These are phyloP conservation scores for Clarireedia paspali DNA, from an alignment of 2,329 filamentous ascomycete genomes.

Conservation along the genomic window DNA sequence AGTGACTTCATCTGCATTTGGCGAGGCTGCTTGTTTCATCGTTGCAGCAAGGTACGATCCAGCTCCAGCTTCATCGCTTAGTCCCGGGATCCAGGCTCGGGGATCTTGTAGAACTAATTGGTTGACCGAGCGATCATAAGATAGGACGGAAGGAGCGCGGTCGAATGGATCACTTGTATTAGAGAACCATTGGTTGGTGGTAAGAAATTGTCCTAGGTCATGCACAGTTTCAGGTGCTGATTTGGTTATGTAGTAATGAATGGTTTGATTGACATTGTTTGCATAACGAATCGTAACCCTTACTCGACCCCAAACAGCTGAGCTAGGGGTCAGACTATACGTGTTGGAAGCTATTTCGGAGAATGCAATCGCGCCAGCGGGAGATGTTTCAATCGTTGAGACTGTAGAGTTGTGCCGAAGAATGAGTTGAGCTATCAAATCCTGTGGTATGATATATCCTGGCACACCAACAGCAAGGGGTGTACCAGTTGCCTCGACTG, in stretches of 20 bases:
- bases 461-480: slow-evolving; percentile 46
- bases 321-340: slow-evolving; percentile 38
- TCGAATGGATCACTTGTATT: slow-evolving; percentile 45
- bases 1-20: slow-evolving; percentile 39
- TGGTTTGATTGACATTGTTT: slow-evolving; percentile 40
- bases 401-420: slow-evolving; percentile 36
- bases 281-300: slow-evolving; percentile 41
- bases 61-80: slow-evolving; percentile 52
- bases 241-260: slow-evolving; percentile 51
- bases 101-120: slow-evolving; percentile 38
- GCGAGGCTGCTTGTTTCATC: slow-evolving; percentile 47
- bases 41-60: slow-evolving; percentile 47
- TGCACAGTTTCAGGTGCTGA: slow-evolving; percentile 35
- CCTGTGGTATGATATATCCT: slow-evolving; percentile 45
- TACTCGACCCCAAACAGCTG: slow-evolving; percentile 41
- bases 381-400: slow-evolving; percentile 33
- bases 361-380: slow-evolving; percentile 32
- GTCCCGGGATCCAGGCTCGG: slow-evolving; percentile 50
- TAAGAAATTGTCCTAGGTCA: slow-evolving; percentile 45
- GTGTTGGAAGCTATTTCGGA: slow-evolving; percentile 24
- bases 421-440: slow-evolving; percentile 38
- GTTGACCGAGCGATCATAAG: slow-evolving; percentile 44
- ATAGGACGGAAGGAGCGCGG: slow-evolving; percentile 47
- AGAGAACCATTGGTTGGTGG: slow-evolving; percentile 44
- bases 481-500: slow-evolving; percentile 35